These are phyloP conservation scores for Candida gigantensis DNA, from an alignment of 1,139 yeast species.

Conservation along the genomic window DNA sequence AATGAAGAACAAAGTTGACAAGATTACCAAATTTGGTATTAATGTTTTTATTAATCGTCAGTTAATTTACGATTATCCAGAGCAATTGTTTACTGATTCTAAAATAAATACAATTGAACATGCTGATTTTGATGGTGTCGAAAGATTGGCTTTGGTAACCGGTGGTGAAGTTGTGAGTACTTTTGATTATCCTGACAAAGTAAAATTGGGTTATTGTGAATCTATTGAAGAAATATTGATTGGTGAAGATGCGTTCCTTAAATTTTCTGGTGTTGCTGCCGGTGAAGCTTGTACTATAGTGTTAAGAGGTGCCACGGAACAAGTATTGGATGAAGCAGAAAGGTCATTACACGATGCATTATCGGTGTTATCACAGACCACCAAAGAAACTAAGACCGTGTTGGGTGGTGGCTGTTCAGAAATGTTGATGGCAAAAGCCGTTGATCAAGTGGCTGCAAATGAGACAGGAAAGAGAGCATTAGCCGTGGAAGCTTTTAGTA, in stretches of 20 bases:
- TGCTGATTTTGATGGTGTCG: conserved; percentile 98
- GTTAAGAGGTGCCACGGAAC: conserved; percentile 95
- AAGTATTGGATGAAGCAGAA: conserved; percentile 94
- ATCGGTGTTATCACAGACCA: conserved; percentile 93
- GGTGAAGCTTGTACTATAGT: conserved; percentile 98
- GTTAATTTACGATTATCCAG: conserved; percentile 96
- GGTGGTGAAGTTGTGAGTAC: conserved; percentile 99
- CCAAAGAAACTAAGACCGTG: conserved; percentile 90
- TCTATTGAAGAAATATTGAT: conserved; percentile 85
- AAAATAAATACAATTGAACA: conserved; percentile 93
- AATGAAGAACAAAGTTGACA: conserved; percentile 88
- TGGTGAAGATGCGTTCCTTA: conserved; percentile 86
- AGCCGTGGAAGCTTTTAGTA: conserved; percentile 93
- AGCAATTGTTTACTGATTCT: conserved; percentile 86
- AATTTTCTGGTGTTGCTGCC: conserved; percentile 91
- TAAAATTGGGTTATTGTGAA: conserved; percentile 86
- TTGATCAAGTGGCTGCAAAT: conserved; percentile 91
- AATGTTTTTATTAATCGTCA: conserved; percentile 94
- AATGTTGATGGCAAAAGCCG: conserved; percentile 97
- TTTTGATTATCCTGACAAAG: conserved; percentile 87
- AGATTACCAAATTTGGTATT: conserved; percentile 78
- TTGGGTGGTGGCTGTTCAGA: conserved; percentile 98
- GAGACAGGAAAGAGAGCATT: conserved; percentile 91
- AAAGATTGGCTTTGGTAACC: conserved; percentile 91
- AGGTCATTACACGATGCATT: conserved; percentile 96